Evolutionary conservation across 2,329 filamentous ascomycete species (phyloP).

Genomic region (Botryotinia calthae): DNA sequence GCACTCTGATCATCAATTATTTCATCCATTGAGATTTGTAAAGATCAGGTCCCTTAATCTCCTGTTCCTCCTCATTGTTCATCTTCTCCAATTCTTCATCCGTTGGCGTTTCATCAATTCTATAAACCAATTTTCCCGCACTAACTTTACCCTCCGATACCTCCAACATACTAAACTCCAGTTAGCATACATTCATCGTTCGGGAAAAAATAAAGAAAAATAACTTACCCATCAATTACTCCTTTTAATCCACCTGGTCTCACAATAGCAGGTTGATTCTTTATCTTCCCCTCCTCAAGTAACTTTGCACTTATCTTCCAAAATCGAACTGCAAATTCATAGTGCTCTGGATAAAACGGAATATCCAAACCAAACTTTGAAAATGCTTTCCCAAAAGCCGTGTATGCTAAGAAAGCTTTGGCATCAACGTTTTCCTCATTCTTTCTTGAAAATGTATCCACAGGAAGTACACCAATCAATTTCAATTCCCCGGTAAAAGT

Average conservation of each 20-base stretch:
- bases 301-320: no score
- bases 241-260: no score
- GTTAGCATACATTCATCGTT: no score
- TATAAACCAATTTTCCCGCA: not conserved
- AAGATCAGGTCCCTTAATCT: not conserved
- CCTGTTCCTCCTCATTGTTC: not conserved
- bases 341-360: no score
- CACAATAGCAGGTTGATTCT: no score
- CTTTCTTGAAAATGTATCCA: not conserved
- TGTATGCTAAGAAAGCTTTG: not conserved
- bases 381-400: no score
- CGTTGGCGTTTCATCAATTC: not conserved
- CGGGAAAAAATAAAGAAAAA: no score
- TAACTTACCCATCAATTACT: no score
- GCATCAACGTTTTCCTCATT: not conserved
- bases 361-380: no score
- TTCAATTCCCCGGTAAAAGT: not conserved
- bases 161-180: not conserved
- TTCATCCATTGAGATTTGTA: not conserved
- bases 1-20: not conserved
- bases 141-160: not conserved
- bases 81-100: not conserved
- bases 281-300: no score
- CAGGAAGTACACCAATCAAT: not conserved
- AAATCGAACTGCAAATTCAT: no score